phyloP scores from a whole-genome alignment of 495 filamentous ascomycete species.

The Aspergillus indologenus region DNA sequence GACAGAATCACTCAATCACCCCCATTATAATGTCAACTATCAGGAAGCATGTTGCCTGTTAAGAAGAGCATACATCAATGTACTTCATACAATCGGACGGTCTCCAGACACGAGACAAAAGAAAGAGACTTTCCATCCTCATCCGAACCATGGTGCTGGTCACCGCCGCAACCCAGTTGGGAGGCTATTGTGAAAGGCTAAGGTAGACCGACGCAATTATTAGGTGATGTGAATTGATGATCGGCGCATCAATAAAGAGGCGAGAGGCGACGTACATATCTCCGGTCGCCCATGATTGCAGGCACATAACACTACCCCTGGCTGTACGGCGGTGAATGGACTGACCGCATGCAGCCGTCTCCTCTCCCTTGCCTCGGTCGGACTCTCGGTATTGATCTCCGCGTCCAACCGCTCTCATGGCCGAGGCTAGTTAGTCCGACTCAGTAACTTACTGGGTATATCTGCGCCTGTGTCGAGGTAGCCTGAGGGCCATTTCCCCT shows the following conservation, averaged over 20 bases:
- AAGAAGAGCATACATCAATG: too few relatives aligned
- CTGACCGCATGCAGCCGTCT: slow-evolving; percentile 14
- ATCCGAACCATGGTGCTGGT: background rate
- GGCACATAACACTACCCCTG: too few relatives aligned
- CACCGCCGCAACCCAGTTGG: background rate
- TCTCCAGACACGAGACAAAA: too few relatives aligned
- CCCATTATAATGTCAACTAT: background rate
- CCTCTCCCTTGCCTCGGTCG: slow-evolving; percentile 13
- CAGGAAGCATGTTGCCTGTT: too few relatives aligned
- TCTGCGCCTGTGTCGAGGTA: too few relatives aligned
- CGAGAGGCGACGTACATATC: background rate
- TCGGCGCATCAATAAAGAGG: background rate
- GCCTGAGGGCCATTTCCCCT: too few relatives aligned
- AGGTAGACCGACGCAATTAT: background rate
- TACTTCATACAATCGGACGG: too few relatives aligned
- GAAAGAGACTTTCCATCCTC: background rate
- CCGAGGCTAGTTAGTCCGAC: background rate
- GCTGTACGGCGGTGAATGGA: background rate
- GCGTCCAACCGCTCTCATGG: slow-evolving; percentile 32
- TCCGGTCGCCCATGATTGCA: background rate
- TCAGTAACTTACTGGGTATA: too few relatives aligned
- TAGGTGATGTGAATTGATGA: background rate
- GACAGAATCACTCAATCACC: background rate
- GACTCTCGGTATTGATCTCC: slow-evolving; percentile 14
- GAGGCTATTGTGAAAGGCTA: background rate